These are phyloP conservation scores for Selaginella moellendorffii DNA, from an alignment of 75 land plant species.

Conservation along the genomic window DNA sequence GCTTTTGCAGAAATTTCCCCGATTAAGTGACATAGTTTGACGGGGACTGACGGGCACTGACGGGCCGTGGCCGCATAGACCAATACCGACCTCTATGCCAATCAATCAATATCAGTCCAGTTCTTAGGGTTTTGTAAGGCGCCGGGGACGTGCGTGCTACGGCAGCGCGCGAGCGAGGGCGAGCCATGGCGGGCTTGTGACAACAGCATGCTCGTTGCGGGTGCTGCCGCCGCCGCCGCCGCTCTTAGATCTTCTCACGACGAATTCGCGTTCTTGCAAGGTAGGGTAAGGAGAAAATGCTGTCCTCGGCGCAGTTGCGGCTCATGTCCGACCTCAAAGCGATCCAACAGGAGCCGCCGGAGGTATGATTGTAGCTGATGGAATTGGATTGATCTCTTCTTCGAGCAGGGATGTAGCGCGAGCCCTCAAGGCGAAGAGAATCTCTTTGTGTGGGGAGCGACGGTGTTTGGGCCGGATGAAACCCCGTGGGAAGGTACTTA, in stretches of 20 bases:
- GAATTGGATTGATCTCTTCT: background rate
- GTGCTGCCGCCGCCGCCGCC: background rate
- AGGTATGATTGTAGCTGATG: conserved; percentile 18
- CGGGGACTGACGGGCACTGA: background rate
- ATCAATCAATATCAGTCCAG: background rate
- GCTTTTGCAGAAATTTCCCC: no score
- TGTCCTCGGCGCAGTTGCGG: conserved; percentile 46
- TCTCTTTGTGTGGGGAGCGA: conserved; percentile 56
- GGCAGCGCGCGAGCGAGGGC: background rate
- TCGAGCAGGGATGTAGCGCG: conserved; percentile 45
- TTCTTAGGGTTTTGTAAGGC: background rate
- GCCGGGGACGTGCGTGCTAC: background rate
- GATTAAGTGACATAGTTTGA: no score
- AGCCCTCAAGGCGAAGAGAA: conserved; percentile 52
- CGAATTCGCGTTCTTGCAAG: background rate
- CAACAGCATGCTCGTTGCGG: background rate
- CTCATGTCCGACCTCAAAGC: conserved; percentile 57
- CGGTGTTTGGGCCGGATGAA: conserved; percentile 54
- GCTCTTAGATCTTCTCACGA: background rate
- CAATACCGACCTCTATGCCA: background rate
- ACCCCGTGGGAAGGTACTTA: conserved; percentile 51
- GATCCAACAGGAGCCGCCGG: conserved; percentile 52
- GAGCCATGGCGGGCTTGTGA: background rate
- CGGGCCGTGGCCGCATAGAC: conserved; percentile 3
- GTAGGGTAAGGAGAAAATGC: conserved; percentile 14